Evolutionary conservation across 2,329 filamentous ascomycete species (phyloP).

Genomic region (Mollisia scopiformis): DNA sequence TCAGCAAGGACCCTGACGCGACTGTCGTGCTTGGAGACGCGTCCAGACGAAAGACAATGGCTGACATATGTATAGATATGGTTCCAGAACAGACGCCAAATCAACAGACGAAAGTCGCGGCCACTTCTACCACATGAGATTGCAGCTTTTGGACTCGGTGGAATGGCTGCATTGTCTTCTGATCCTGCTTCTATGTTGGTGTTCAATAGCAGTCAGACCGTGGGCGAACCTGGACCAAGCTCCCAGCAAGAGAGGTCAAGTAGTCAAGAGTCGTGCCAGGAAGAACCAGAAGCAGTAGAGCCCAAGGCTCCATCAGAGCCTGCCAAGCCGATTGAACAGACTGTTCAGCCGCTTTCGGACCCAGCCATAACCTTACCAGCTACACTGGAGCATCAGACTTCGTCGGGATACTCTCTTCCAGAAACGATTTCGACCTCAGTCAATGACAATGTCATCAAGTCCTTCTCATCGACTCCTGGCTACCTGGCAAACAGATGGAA

Average conservation of each 20-base stretch:
- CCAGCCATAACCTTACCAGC: constrained; percentile 4
- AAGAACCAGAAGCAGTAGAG: constrained; percentile 10
- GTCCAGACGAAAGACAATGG: constrained; percentile 11
- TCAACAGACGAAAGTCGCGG: constrained; percentile 85
- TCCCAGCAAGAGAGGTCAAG: constrained; percentile 17
- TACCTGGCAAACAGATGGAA: constrained; percentile 58
- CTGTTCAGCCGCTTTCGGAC: constrained; percentile 2
- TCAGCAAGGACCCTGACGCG: constrained; percentile 48
- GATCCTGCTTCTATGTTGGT: constrained; percentile 29
- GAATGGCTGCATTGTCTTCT: constrained; percentile 35
- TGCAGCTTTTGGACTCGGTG: constrained; percentile 58
- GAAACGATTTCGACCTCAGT: constrained; percentile 22
- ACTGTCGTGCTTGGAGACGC: constrained; percentile 11
- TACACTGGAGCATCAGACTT: constrained; percentile 11
- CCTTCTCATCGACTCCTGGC: constrained; percentile 37
- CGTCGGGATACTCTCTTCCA: constrained; percentile 9
- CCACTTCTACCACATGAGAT: constrained; percentile 81
- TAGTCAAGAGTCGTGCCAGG: constrained; percentile 17
- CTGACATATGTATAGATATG: constrained; percentile 70
- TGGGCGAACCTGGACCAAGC: constrained; percentile 17
- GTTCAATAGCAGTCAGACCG: constrained; percentile 28
- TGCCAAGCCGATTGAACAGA: constrained; percentile 4
- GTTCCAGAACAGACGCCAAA: constrained; percentile 96
- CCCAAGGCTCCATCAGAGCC: constrained; percentile 1
- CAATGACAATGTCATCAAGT: constrained; percentile 26